phyloP scores from a whole-genome alignment of 1,284 basidiomycete species.

The Erythrobasidium hasegawianum region DNA sequence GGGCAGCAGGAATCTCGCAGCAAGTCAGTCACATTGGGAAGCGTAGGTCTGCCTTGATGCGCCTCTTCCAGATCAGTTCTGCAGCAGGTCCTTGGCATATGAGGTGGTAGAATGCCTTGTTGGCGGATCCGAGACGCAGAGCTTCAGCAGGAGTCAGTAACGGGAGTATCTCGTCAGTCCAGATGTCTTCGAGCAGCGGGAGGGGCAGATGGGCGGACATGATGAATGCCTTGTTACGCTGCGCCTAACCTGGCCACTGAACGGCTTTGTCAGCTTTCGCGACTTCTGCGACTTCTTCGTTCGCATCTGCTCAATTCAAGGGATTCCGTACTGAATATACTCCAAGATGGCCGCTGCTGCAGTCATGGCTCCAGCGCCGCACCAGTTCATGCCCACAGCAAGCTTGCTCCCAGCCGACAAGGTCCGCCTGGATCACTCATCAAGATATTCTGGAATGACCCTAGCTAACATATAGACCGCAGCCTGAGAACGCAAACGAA shows the following conservation, averaged over 20 bases:
- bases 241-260: no score
- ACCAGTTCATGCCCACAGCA: background rate
- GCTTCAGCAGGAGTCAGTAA: slow-evolving; percentile 31
- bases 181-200: slow-evolving; percentile 34
- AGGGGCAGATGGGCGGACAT: no score
- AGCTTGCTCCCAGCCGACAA: background rate
- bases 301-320: background rate
- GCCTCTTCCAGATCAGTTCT: slow-evolving; percentile 31
- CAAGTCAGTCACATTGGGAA: slow-evolving; percentile 28
- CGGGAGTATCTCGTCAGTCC: slow-evolving; percentile 35
- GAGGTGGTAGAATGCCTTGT: slow-evolving; percentile 33
- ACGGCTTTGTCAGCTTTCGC: background rate
- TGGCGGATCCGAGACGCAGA: slow-evolving; percentile 32
- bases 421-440: background rate
- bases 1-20: slow-evolving; percentile 3
- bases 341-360: no score
- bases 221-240: no score
- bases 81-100: slow-evolving; percentile 24
- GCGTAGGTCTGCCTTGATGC: slow-evolving; percentile 28
- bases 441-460: background rate
- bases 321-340: no score
- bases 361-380: background rate
- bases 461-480: background rate
- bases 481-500: background rate
- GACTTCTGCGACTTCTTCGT: background rate